phyloP scores from a whole-genome alignment of 306 rosid genomes.

The Quercus ilex region DNA sequence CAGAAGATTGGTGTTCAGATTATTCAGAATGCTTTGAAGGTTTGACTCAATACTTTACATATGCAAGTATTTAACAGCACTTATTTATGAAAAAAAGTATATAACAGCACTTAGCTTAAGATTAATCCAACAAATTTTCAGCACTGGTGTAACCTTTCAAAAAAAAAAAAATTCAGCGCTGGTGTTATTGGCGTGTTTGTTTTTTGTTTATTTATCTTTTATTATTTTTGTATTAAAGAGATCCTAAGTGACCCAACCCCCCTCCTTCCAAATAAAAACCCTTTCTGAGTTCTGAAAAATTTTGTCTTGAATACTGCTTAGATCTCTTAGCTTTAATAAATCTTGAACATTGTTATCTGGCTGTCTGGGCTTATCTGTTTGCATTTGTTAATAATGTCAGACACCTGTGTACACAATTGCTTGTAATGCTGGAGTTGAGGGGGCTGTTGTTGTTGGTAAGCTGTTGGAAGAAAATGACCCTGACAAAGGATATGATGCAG shows the following conservation, averaged over 20 bases:
- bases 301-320: not conserved
- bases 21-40: constrained; percentile 93
- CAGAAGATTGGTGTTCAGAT: constrained; percentile 96
- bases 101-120: not conserved
- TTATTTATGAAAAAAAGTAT: no score
- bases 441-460: constrained; percentile 97
- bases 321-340: not conserved
- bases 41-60: not conserved
- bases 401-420: constrained; percentile 97
- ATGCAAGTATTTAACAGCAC: not conserved
- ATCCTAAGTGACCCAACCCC: not conserved
- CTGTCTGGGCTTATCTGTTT: not conserved
- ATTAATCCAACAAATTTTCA: not conserved
- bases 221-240: not conserved
- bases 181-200: not conserved
- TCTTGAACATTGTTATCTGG: not conserved
- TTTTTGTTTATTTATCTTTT: not conserved
- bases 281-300: not conserved
- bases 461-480: constrained; percentile 77
- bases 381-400: constrained; percentile 33
- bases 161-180: no score
- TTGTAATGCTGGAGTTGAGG: constrained; percentile 94
- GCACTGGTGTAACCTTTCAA: no score
- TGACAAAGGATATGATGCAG: constrained; percentile 95
- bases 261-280: not conserved